These are phyloP conservation scores for Bauhinia variegata DNA, from an alignment of 306 rosid species.

Conservation along the genomic window DNA sequence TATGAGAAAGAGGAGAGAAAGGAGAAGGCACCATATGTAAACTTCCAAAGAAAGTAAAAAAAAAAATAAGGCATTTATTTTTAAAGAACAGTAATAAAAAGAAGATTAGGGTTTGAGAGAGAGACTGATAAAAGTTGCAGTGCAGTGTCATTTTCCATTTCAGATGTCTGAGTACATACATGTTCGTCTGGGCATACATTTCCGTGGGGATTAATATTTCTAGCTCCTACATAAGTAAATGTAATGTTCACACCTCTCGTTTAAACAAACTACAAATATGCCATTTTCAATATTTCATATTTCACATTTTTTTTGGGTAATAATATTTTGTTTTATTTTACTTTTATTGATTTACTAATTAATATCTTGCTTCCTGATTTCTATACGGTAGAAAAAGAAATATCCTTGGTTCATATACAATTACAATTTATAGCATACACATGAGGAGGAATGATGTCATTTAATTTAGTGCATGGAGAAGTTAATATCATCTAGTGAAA, in stretches of 20 bases:
- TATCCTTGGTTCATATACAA: not conserved
- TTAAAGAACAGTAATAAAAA: conserved; percentile 25
- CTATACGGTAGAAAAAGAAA: not conserved
- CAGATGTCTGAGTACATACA: conserved; percentile 50
- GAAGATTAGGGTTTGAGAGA: conserved; percentile 53
- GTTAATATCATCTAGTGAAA: not conserved
- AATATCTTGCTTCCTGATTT: not conserved
- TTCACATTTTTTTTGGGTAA: no score
- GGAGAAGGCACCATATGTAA: conserved; percentile 31
- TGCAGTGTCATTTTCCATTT: conserved; percentile 88
- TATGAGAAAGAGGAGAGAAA: conserved; percentile 26
- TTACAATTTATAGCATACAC: conserved; percentile 3
- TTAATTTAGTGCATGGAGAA: conserved; percentile 1
- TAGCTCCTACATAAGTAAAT: conserved; percentile 27
- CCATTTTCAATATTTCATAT: conserved; percentile 31
- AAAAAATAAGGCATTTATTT: conserved; percentile 20
- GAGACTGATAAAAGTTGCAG: conserved; percentile 67
- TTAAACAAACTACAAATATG: conserved; percentile 40
- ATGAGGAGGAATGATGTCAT: not conserved
- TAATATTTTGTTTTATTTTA: no score
- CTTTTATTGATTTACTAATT: not conserved
- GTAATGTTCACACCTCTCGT: conserved; percentile 38
- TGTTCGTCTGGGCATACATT: conserved; percentile 60
- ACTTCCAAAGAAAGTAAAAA: conserved; percentile 26
- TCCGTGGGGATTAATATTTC: conserved; percentile 73